Evolutionary conservation across 805 yeast species (phyloP).

Genomic region (Wickerhamomyces sydowiorum): DNA sequence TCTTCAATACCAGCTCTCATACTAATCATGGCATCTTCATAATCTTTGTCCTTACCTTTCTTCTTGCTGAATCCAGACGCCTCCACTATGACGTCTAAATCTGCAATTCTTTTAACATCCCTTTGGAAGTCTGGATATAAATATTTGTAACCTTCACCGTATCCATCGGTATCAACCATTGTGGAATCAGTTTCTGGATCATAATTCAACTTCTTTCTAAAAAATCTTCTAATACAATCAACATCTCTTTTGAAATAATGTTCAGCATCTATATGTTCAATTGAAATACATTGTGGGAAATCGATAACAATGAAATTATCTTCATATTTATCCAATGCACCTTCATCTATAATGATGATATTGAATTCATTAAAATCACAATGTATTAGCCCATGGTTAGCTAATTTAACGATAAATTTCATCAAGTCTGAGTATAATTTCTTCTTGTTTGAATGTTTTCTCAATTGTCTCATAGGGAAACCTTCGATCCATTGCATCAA

Average conservation of each 20-base stretch:
- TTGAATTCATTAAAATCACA: slow-evolving; percentile 98
- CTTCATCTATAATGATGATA: slow-evolving; percentile 72
- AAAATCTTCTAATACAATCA: slow-evolving; percentile 80
- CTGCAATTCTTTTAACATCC: slow-evolving; percentile 64
- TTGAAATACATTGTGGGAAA: slow-evolving; percentile 97
- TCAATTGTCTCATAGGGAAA: slow-evolving; percentile 80
- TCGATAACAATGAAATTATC: slow-evolving; percentile 86
- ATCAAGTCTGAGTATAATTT: slow-evolving; percentile 78
- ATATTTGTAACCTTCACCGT: slow-evolving; percentile 71
- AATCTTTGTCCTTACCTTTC: slow-evolving; percentile 51
- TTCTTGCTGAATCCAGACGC: slow-evolving; percentile 81
- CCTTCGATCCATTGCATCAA: slow-evolving; percentile 90
- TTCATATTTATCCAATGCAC: slow-evolving; percentile 42
- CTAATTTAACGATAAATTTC: slow-evolving; percentile 80
- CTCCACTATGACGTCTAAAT: slow-evolving; percentile 78
- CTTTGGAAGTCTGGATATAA: slow-evolving; percentile 75
- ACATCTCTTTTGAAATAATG: slow-evolving; percentile 89
- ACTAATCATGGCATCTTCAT: slow-evolving; percentile 68
- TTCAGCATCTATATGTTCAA: slow-evolving; percentile 85
- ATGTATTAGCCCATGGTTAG: slow-evolving; percentile 86
- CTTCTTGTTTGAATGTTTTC: slow-evolving; percentile 62
- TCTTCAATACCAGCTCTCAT: slow-evolving; percentile 47
- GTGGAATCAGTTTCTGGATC: slow-evolving; percentile 60
- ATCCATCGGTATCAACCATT: slow-evolving; percentile 76
- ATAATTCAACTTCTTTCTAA: slow-evolving; percentile 71